These are phyloP conservation scores for Purpureocillium lavendulum DNA, from an alignment of 2,329 filamentous ascomycete genomes.

Conservation along the genomic window DNA sequence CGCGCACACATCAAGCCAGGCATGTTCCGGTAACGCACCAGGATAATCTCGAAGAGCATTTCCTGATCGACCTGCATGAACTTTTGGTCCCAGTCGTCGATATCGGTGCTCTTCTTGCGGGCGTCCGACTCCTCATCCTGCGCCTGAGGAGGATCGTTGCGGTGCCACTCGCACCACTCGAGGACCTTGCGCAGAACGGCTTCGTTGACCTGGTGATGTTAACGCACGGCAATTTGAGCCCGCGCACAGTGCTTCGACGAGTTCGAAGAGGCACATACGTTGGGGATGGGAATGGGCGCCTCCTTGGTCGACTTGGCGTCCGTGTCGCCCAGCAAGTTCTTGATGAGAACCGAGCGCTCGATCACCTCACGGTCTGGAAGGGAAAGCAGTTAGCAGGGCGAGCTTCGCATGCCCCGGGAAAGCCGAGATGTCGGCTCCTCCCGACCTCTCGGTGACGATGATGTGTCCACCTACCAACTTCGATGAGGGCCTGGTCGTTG, in stretches of 20 bases:
- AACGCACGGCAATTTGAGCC: slow-evolving; percentile 1
- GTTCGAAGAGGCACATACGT: slow-evolving; percentile 40
- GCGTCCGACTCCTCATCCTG: slow-evolving; percentile 87
- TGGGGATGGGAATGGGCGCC: slow-evolving; percentile 81
- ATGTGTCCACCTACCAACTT: slow-evolving; percentile 32
- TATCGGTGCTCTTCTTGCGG: slow-evolving; percentile 97
- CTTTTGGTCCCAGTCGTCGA: slow-evolving; percentile 99
- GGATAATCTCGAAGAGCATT: slow-evolving; percentile 99
- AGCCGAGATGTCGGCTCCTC: too few relatives aligned
- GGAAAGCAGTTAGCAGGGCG: slow-evolving; percentile 2
- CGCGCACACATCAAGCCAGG: too few relatives aligned
- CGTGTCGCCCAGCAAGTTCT: slow-evolving; percentile 96
- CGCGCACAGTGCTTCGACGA: not conserved
- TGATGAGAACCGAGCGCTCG: slow-evolving; percentile 89
- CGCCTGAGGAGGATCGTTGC: slow-evolving; percentile 72
- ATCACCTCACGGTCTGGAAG: slow-evolving; percentile 67
- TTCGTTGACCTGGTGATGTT: slow-evolving; percentile 64
- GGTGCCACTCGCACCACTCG: slow-evolving; percentile 96
- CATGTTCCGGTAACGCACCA: slow-evolving; percentile 52
- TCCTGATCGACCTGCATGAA: slow-evolving; percentile 99
- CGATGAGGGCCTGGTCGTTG: slow-evolving; percentile 40
- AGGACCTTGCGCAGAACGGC: slow-evolving; percentile 91
- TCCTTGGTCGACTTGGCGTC: slow-evolving; percentile 42
- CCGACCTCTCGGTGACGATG: too few relatives aligned
- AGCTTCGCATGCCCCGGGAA: too few relatives aligned